Base-by-base conservation (phyloP, 257 asterid species). In the Buddleja alternifolia region DNA sequence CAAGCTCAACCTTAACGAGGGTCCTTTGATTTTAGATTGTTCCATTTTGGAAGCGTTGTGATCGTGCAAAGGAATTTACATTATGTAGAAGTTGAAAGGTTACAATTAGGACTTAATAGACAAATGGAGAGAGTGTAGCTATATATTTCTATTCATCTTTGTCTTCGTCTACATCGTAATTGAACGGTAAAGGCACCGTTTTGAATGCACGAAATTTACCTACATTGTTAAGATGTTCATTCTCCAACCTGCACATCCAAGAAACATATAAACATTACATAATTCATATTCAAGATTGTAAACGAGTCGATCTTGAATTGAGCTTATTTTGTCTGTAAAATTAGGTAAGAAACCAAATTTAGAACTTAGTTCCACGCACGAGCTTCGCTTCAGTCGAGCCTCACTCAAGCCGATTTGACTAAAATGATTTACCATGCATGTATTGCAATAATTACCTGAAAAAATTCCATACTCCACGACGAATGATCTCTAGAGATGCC, bases 151-250 rank as follows among this genome's bases (percentile, higher is more conserved):
- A 80, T 57, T 64, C 80, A 63, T 78, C 80, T 63, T 84, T 82
- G 10, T 81, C 75, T 61, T 73, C 86, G 0, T 84, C 89, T 42
- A 71, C 80, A 1, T 80, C 76, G 9, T 78, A 80, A 51, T 81
- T 82, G 77, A 88, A 85, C 12, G 92, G 95, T 36, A 85, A 51
- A 11, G 95, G 95, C 57, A 85, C 90, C 16, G 88, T 80, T 69
- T 88, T 85, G 79, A 81, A 88, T 61, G 95, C 95, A 2, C 92
- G 87, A 17, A 42, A 85, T 36, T 83, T 82, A 12, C 95, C 95
- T 10, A 85, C 92, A 64, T 88, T 88, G 81, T 88, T 88, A 2
- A 88, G 81, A 70, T 88, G 95, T 53, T 88, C 95, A 44, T 88
- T 88, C 79, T 88, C 95, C 73, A 88, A 73, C 80, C 92, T 85